phyloP scores from a whole-genome alignment of 495 filamentous ascomycete genomes.

The Xylaria flabelliformis region DNA sequence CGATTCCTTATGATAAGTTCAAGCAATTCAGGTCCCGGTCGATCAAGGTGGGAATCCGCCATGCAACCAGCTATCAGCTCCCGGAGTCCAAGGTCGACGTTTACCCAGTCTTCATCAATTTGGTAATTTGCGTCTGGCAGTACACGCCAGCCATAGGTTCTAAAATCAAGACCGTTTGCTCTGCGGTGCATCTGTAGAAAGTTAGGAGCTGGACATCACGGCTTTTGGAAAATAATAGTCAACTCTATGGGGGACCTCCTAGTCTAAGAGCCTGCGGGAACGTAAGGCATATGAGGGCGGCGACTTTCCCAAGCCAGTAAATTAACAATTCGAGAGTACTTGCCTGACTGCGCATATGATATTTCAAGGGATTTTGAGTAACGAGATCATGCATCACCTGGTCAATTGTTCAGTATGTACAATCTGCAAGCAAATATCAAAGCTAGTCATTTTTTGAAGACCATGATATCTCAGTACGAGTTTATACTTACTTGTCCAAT shows the following conservation, averaged over 20 bases:
- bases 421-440: not conserved
- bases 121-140: not conserved
- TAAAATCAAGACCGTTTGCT: not conserved
- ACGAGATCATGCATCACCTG: constrained; percentile 26
- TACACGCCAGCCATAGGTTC: constrained; percentile 11
- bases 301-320: no score
- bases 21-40: not conserved
- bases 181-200: not conserved
- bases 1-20: not conserved
- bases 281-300: no score
- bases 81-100: constrained; percentile 26
- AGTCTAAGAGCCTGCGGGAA: not conserved
- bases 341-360: not conserved
- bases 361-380: not conserved
- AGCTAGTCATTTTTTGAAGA: not conserved
- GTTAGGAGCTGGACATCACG: not conserved
- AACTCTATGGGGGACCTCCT: not conserved
- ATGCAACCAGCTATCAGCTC: constrained; percentile 18
- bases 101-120: not conserved
- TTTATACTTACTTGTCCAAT: constrained; percentile 20
- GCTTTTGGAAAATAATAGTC: no score
- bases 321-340: not conserved
- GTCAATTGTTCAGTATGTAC: not conserved
- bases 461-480: not conserved
- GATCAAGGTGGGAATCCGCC: not conserved